Evolutionary conservation across 257 asterid species (phyloP), one percentile per base, ranked within the genome.

Genomic region (Scutellaria baicalensis): DNA sequence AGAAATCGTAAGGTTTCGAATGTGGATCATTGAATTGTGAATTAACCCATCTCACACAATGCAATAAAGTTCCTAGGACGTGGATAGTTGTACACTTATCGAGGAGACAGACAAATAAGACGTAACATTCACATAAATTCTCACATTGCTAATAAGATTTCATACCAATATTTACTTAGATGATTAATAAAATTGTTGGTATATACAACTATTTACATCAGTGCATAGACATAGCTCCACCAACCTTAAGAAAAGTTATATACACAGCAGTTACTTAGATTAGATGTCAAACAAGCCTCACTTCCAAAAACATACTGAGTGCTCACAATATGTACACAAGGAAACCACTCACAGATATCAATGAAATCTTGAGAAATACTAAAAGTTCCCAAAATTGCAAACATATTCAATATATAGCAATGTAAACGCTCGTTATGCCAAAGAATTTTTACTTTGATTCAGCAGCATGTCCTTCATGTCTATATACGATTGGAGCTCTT

Each of bases 401-500:
- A 52, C 47, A 20, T 52, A 55, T 64, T 44, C 66, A 59, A 39
- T 43, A 40, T 58, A 68, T 56, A 70, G 72, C 68, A 42, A 59
- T 17, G 69, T 21, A 48, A 43, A 63, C 31, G 44, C 70, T 49
- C 52, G 47, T 21, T 12, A 3, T 13, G 57, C 51, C 62, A 33
- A 59, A 56, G 81, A 45, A 64, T 20, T 70, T 31, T 80, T 70
- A 64, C 78, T 82, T 76, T 70, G 82, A 73, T 80, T 79, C 60
- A 88, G 80, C 65, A 91, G 61, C 59, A 8, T 21, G 66, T 82
- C 83, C 70, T 88, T 91, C 78, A 84, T 75, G 21, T 77, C 77
- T 48, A 59, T 65, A 71, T 83, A 91, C 6, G 31, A 82, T 18
- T 80, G 82, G 43, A 91, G 96, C 84, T 88, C 97, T 67, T 91